Conservation (phyloP, 1,284 basidiomycete species). For the Polyporus tsugae region DNA sequence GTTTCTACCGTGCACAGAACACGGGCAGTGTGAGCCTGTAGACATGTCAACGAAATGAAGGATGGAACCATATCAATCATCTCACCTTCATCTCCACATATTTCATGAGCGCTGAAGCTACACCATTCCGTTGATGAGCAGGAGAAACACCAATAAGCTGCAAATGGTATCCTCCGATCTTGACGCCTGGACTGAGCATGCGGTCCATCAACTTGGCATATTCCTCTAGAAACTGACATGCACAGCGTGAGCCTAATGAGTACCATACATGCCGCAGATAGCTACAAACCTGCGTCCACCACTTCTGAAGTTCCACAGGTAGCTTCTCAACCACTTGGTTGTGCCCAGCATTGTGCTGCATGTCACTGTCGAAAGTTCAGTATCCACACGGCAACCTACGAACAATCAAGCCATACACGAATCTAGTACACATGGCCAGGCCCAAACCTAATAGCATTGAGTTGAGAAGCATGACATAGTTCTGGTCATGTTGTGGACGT, state of each 20-base stretch:
- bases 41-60: not conserved
- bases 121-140: slow-evolving; percentile 30
- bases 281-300: slow-evolving; percentile 29
- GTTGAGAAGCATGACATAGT: not conserved
- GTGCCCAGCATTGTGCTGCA: not conserved
- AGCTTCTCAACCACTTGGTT: slow-evolving; percentile 18
- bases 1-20: slow-evolving; percentile 28
- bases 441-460: slow-evolving; percentile 25
- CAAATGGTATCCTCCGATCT: slow-evolving; percentile 34
- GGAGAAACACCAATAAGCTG: slow-evolving; percentile 34
- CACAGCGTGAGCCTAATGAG: not conserved
- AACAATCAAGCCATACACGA: slow-evolving; percentile 14
- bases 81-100: slow-evolving; percentile 31
- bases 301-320: slow-evolving; percentile 12
- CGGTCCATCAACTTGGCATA: slow-evolving; percentile 29
- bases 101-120: slow-evolving; percentile 24
- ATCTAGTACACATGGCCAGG: slow-evolving; percentile 27
- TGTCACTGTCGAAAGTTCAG: not conserved
- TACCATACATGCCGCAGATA: too few relatives aligned
- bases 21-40: slow-evolving; percentile 19
- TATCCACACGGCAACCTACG: not conserved
- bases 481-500: not conserved
- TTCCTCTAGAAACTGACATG: slow-evolving; percentile 20
- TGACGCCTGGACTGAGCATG: slow-evolving; percentile 28
- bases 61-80: not conserved